Percentiles rank a stretch among this genome's conserved stretches.
phyloP scores from a whole-genome alignment of 768 basidiomycete genomes.

The Thelephora ganbajun region DNA sequence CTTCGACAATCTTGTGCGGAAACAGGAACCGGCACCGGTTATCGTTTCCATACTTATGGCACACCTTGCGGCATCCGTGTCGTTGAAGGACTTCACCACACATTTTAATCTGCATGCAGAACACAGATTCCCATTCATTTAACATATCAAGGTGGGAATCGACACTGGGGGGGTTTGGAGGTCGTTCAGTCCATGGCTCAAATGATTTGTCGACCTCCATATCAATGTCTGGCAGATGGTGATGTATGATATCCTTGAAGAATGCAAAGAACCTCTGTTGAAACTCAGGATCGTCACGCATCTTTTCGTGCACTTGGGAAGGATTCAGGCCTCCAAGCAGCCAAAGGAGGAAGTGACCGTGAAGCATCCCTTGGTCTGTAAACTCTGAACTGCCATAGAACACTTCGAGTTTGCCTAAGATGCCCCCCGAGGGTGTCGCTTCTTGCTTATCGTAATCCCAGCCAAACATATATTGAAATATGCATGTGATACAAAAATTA shows the following conservation, averaged over 20 bases:
- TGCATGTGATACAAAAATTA: slow-evolving; percentile 11
- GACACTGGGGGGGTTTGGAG: slow-evolving; percentile 9
- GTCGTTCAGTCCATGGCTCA: slow-evolving; percentile 14
- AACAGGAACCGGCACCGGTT: slow-evolving; percentile 18
- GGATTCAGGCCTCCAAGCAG: slow-evolving; percentile 19
- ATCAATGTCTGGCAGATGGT: slow-evolving; percentile 17
- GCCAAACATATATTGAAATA: slow-evolving; percentile 16
- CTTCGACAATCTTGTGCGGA: slow-evolving; percentile 18
- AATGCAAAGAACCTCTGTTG: slow-evolving; percentile 15
- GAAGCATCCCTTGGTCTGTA: slow-evolving; percentile 15
- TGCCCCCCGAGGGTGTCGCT: slow-evolving; percentile 10
- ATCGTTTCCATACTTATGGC: slow-evolving; percentile 19
- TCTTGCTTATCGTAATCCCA: slow-evolving; percentile 14
- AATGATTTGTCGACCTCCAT: slow-evolving; percentile 4
- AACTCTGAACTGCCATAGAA: slow-evolving; percentile 17
- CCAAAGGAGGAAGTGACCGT: slow-evolving; percentile 22
- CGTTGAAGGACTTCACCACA: slow-evolving; percentile 13
- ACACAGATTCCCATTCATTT: slow-evolving; percentile 6
- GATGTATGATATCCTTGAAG: slow-evolving; percentile 20
- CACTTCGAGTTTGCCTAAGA: slow-evolving; percentile 18
- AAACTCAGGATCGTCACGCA: slow-evolving; percentile 10
- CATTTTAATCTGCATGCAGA: slow-evolving; percentile 9
- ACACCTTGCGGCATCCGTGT: slow-evolving; percentile 12
- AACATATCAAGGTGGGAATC: neutral
- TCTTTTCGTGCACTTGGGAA: slow-evolving; percentile 13